phyloP scores from a whole-genome alignment of 2,329 filamentous ascomycete species.

The Diaporthe caulivora region DNA sequence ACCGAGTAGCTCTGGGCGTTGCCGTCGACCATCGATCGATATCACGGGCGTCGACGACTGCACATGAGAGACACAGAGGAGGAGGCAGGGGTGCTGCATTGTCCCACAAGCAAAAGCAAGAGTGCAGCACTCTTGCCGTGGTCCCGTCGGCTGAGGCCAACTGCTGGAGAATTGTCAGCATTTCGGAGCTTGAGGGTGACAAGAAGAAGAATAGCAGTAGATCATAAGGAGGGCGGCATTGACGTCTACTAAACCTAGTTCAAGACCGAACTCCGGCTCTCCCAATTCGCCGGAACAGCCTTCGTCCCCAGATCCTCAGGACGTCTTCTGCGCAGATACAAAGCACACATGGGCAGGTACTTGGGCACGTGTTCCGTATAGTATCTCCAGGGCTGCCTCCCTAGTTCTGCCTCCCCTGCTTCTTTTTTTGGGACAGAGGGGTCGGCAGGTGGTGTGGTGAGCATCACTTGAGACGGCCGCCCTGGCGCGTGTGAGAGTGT shows the following conservation, averaged over 20 bases:
- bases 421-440: conserved; percentile 16
- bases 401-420: too few species aligned
- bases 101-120: neutral
- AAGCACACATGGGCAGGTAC: too few species aligned
- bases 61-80: neutral
- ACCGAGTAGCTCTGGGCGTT: neutral
- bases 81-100: neutral
- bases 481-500: conserved; percentile 15
- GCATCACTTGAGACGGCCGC: conserved; percentile 31
- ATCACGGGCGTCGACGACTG: neutral
- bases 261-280: conserved; percentile 18
- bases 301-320: neutral
- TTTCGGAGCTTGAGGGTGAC: conserved; percentile 13
- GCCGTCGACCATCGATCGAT: neutral
- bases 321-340: neutral
- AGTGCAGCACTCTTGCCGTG: neutral
- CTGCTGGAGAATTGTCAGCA: conserved; percentile 28
- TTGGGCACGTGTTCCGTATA: neutral
- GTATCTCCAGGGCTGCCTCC: neutral
- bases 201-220: conserved; percentile 9
- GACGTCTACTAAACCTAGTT: conserved; percentile 12
- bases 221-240: conserved; percentile 3
- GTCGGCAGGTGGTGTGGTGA: conserved; percentile 5
- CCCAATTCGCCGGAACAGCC: conserved; percentile 13
- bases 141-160: neutral